These are phyloP conservation scores for Cryphonectria parasitica DNA, from an alignment of 2,329 filamentous ascomycete species.

Conservation along the genomic window DNA sequence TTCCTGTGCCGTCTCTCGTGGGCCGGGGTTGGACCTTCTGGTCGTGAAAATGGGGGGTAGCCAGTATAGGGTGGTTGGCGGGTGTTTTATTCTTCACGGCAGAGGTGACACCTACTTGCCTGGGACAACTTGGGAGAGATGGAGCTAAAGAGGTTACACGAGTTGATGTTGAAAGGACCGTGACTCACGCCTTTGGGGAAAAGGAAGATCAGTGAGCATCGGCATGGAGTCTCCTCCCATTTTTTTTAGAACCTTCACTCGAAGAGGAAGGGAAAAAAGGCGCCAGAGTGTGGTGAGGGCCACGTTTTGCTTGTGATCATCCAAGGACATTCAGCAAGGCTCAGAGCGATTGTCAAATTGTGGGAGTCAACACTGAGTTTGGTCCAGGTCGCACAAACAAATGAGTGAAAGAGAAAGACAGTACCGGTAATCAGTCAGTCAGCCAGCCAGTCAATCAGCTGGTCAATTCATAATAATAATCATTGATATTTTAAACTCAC, in stretches of 20 bases:
- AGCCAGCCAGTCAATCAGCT: neutral
- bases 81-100: no score
- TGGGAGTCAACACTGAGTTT: neutral
- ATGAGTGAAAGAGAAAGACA: no score
- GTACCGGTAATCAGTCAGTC: neutral
- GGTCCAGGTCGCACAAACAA: neutral
- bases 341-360: neutral
- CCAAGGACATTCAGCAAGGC: neutral
- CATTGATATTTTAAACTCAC: neutral
- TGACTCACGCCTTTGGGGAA: neutral
- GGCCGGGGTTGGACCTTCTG: constrained; percentile 27
- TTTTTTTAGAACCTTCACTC: neutral
- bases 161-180: no score
- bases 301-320: neutral
- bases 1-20: neutral
- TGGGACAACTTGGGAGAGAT: no score
- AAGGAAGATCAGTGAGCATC: neutral
- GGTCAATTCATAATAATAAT: neutral
- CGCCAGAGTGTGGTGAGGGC: neutral
- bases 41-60: constrained; percentile 14
- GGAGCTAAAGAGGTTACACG: no score
- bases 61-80: neutral
- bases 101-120: no score
- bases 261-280: neutral
- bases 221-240: neutral